phyloP scores from a whole-genome alignment of 441 rosid species.

The Adansonia madagascariensis region DNA sequence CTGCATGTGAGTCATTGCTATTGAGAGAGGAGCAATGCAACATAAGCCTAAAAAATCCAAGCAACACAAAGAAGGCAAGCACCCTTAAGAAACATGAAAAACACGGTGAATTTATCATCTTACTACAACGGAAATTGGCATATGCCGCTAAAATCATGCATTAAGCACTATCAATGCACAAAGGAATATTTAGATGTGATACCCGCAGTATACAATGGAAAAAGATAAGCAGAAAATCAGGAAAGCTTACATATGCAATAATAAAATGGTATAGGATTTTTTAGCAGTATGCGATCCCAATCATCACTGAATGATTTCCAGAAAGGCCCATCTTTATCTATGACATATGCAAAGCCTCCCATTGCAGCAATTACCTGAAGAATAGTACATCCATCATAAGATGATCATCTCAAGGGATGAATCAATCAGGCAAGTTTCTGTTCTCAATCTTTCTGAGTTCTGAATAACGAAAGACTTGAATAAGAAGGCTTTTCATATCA shows the following conservation, averaged over 20 bases:
- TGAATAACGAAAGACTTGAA: not conserved
- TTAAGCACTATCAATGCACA: not conserved
- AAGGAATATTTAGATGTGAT: not conserved
- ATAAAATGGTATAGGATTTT: slow-evolving; percentile 93
- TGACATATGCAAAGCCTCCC: slow-evolving; percentile 6
- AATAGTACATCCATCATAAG: slow-evolving; percentile 14
- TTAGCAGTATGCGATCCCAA: slow-evolving; percentile 92
- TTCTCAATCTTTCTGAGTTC: not conserved
- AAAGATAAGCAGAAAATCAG: slow-evolving; percentile 4
- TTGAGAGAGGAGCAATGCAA: slow-evolving; percentile 83
- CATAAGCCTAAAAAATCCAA: slow-evolving; percentile 90
- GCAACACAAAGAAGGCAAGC: slow-evolving; percentile 82
- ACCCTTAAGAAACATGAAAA: slow-evolving; percentile 49
- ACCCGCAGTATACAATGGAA: not conserved
- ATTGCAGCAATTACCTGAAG: slow-evolving; percentile 47
- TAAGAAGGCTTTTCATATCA: not conserved
- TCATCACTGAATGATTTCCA: not conserved
- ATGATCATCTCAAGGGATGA: slow-evolving; percentile 1
- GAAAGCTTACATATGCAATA: slow-evolving; percentile 75
- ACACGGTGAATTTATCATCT: not conserved
- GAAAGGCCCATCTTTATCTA: not conserved
- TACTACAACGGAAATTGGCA: slow-evolving; percentile 15
- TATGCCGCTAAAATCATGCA: not conserved
- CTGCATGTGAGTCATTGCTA: slow-evolving; percentile 77
- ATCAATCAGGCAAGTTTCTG: not conserved